Conservation (phyloP, 1,284 basidiomycete species). For the Trichosporon coremiiforme region DNA sequence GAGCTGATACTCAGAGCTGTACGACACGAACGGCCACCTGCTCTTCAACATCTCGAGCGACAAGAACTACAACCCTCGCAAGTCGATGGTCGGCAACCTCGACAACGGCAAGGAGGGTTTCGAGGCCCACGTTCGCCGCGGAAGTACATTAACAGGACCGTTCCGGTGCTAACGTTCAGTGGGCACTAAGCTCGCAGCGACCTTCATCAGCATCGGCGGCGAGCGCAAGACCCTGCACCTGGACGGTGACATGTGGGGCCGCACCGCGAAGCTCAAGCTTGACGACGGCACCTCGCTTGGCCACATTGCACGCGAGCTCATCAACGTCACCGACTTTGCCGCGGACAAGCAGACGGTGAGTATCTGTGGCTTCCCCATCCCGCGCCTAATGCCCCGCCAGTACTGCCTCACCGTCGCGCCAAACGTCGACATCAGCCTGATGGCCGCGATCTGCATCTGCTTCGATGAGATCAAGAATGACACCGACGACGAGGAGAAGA, state of each 20-base stretch:
- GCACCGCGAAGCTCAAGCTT: constrained; percentile 22
- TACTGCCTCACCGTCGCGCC: constrained; percentile 27
- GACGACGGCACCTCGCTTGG: constrained; percentile 22
- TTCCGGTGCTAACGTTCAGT: constrained; percentile 17
- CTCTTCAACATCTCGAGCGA: constrained; percentile 27
- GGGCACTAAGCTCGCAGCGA: constrained; percentile 21
- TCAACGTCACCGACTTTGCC: constrained; percentile 15
- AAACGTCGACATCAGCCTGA: constrained; percentile 29
- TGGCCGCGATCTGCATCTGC: constrained; percentile 26
- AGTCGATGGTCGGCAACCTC: constrained; percentile 23
- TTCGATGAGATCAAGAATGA: constrained; percentile 30
- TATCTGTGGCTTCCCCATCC: not conserved
- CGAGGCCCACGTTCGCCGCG: not conserved
- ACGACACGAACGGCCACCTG: constrained; percentile 23
- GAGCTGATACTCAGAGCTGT: constrained; percentile 22
- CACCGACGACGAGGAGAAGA: not conserved
- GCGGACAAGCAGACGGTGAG: constrained; percentile 29
- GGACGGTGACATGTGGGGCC: constrained; percentile 27
- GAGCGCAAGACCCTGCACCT: constrained; percentile 1
- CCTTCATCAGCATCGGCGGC: constrained; percentile 15
- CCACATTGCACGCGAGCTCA: constrained; percentile 23
- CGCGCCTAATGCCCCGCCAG: constrained; percentile 3
- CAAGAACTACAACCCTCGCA: constrained; percentile 21
- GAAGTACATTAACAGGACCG: not conserved
- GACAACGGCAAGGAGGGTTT: constrained; percentile 13